These are phyloP conservation scores for Candida patagonica DNA, from an alignment of 805 yeast species.

Conservation along the genomic window DNA sequence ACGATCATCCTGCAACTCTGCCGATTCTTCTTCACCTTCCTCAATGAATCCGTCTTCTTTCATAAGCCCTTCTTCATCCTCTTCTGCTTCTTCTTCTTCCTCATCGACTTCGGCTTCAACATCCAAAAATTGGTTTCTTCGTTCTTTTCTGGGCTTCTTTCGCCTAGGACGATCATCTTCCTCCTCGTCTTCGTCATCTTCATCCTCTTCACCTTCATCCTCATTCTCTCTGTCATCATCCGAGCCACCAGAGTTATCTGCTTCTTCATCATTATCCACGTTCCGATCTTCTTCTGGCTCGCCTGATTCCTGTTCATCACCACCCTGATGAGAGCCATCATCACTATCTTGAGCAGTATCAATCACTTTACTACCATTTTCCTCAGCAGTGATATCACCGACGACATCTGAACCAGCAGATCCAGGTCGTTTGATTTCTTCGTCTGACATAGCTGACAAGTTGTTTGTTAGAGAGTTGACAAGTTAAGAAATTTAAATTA, in stretches of 20 bases:
- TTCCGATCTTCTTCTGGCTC: slow-evolving; percentile 35
- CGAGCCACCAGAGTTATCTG: neutral
- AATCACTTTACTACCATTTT: slow-evolving; percentile 3
- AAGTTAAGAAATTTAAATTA: no score
- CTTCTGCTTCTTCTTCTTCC: slow-evolving; percentile 89
- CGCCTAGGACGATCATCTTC: slow-evolving; percentile 67
- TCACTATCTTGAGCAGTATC: slow-evolving; percentile 7
- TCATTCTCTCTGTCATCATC: slow-evolving; percentile 42
- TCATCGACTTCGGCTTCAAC: slow-evolving; percentile 98
- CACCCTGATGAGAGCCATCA: slow-evolving; percentile 13
- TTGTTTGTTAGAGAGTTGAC: no score
- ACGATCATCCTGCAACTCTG: slow-evolving; percentile 57
- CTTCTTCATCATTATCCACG: slow-evolving; percentile 25
- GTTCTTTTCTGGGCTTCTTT: slow-evolving; percentile 34
- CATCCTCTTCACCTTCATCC: slow-evolving; percentile 44
- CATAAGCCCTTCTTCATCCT: slow-evolving; percentile 87
- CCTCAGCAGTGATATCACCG: neutral
- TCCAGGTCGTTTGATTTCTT: no score
- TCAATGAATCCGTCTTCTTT: slow-evolving; percentile 54
- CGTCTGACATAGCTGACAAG: no score
- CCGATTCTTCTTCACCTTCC: slow-evolving; percentile 48
- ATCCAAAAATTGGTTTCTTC: slow-evolving; percentile 83
- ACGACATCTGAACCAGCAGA: no score
- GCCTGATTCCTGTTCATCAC: slow-evolving; percentile 29
- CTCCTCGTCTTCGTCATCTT: slow-evolving; percentile 46